Percentiles rank a stretch among this genome's conserved stretches.
Evolutionary conservation across 345 rosid genomes (phyloP).

Genomic region (Lumnitzera littorea): DNA sequence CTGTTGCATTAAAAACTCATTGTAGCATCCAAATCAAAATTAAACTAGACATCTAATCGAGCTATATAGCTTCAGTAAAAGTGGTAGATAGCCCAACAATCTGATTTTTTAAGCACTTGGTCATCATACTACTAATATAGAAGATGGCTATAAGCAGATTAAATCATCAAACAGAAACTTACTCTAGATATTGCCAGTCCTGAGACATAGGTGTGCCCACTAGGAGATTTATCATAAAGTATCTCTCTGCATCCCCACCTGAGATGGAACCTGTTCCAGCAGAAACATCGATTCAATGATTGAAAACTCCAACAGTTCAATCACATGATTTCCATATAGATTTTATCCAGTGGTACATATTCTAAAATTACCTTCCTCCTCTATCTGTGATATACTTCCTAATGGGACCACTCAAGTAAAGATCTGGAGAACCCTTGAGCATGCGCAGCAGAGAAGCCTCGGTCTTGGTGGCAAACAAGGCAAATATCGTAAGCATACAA

Average conservation of each 20-base stretch:
- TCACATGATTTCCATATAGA: neutral
- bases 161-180: slow-evolving; percentile 14
- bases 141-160: no score
- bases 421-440: slow-evolving; percentile 99
- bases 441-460: slow-evolving; percentile 96
- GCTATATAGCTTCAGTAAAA: no score
- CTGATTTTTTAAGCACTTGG: no score
- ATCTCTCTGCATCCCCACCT: slow-evolving; percentile 98
- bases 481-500: slow-evolving; percentile 98
- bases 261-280: slow-evolving; percentile 76
- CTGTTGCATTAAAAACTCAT: neutral
- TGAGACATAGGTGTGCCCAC: slow-evolving; percentile 59
- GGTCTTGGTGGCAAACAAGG: slow-evolving; percentile 97
- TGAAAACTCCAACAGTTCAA: neutral
- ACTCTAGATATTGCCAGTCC: slow-evolving; percentile 92
- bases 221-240: slow-evolving; percentile 52
- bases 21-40: neutral
- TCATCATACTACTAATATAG: no score
- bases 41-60: no score
- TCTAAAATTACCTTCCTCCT: slow-evolving; percentile 70
- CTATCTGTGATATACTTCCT: slow-evolving; percentile 74
- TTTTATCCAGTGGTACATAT: neutral
- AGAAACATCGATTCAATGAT: slow-evolving; percentile 8
- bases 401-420: slow-evolving; percentile 88
- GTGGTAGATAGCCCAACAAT: no score